Conservation (phyloP, 306 rosid species). For the Canavalia gladiata region DNA sequence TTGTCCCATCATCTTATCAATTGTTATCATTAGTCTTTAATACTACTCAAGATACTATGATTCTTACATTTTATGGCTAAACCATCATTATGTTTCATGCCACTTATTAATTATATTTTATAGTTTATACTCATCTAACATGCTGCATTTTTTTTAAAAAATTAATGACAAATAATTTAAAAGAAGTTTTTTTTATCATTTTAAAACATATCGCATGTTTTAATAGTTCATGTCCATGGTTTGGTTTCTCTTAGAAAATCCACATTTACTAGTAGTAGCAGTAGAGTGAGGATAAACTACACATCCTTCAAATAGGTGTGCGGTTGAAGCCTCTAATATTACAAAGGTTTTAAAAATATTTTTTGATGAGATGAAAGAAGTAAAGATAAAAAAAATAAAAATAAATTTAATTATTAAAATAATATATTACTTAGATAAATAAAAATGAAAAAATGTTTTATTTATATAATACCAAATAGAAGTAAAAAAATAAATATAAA, state of each 20-base stretch:
- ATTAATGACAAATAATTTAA: too few species aligned
- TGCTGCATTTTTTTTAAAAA: too few species aligned
- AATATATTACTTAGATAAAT: neutral
- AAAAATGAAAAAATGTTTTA: too few species aligned
- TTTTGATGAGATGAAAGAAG: neutral
- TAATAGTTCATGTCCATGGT: neutral
- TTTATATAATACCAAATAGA: too few species aligned
- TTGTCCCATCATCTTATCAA: conserved; percentile 35
- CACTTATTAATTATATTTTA: neutral
- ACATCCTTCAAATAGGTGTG: neutral
- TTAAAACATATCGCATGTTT: neutral
- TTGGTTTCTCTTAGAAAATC: neutral
- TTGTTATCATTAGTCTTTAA: neutral
- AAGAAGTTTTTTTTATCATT: neutral
- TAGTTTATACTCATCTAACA: neutral
- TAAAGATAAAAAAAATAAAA: neutral
- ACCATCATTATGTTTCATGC: conserved; percentile 26
- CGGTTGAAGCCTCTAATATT: neutral
- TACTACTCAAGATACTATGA: conserved; percentile 1
- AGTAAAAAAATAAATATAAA: too few species aligned
- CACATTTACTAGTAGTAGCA: neutral
- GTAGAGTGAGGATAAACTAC: neutral
- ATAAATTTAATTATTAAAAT: neutral
- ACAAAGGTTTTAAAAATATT: neutral
- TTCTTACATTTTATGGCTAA: conserved; percentile 29